Conservation (phyloP, 805 yeast species). For the Sugiyamaella chiloensis region DNA sequence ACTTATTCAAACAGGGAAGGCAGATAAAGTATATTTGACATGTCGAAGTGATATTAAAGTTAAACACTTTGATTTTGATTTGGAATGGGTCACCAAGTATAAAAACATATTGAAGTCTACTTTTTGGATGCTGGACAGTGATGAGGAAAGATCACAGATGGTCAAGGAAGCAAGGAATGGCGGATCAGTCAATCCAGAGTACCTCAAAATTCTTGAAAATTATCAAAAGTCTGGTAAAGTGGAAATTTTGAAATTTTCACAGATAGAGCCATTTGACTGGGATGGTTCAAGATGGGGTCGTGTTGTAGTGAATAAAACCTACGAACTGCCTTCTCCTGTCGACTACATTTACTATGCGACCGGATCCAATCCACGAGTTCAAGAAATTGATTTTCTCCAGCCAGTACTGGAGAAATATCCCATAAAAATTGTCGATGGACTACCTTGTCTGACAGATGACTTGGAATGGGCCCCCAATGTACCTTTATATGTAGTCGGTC, state of each 20-base stretch:
- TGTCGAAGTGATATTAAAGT: constrained; percentile 40
- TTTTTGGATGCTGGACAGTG: constrained; percentile 43
- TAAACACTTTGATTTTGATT: constrained; percentile 47
- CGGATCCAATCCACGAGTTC: constrained; percentile 37
- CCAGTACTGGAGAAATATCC: constrained; percentile 31
- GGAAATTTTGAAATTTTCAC: constrained; percentile 32
- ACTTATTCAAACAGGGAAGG: constrained; percentile 32
- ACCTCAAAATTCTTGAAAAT: constrained; percentile 34
- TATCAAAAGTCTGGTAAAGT: constrained; percentile 36
- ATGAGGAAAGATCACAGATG: constrained; percentile 41
- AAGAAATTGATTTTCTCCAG: constrained; percentile 33
- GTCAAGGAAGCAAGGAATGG: constrained; percentile 44
- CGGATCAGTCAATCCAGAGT: constrained; percentile 47
- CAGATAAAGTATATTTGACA: constrained; percentile 35
- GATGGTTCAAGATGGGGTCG: constrained; percentile 23
- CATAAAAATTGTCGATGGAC: constrained; percentile 37
- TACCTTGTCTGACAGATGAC: constrained; percentile 45
- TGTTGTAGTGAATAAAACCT: constrained; percentile 29
- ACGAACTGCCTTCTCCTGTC: constrained; percentile 17
- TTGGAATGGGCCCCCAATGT: constrained; percentile 41
- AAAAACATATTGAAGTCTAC: constrained; percentile 44
- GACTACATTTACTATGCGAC: constrained; percentile 45
- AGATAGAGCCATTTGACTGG: constrained; percentile 32
- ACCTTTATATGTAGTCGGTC: constrained; percentile 43
- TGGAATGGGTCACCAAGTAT: constrained; percentile 51